These are phyloP conservation scores for Dicorynia guianensis DNA, from an alignment of 306 rosid genomes.

Conservation along the genomic window DNA sequence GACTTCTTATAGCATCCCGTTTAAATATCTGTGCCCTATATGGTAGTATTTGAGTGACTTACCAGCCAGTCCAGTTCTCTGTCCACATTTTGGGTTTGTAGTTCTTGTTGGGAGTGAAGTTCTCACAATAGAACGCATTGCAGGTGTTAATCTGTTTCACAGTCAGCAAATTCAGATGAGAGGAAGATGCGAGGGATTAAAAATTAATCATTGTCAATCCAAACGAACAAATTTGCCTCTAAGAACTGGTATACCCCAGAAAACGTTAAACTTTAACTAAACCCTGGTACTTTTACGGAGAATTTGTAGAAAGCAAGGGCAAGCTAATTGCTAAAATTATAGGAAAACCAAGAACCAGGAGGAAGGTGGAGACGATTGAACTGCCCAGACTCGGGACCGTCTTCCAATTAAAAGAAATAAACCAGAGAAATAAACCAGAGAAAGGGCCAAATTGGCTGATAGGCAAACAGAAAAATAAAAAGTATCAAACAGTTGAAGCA, in stretches of 20 bases:
- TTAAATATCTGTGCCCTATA: background rate
- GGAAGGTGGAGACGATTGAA: background rate
- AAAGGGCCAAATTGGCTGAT: slow-evolving; percentile 1
- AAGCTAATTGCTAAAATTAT: slow-evolving; percentile 1
- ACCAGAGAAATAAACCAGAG: slow-evolving; percentile 9
- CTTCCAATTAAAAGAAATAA: background rate
- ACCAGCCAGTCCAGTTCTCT: slow-evolving; percentile 97
- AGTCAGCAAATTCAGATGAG: slow-evolving; percentile 16
- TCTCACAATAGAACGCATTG: slow-evolving; percentile 92
- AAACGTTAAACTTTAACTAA: background rate
- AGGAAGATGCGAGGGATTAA: slow-evolving; percentile 17
- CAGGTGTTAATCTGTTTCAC: slow-evolving; percentile 81
- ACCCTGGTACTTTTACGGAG: background rate
- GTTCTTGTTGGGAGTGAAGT: slow-evolving; percentile 70
- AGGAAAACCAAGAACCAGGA: slow-evolving; percentile 8
- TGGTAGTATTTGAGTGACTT: slow-evolving; percentile 35
- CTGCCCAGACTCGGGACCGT: background rate
- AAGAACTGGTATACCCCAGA: background rate
- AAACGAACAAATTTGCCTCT: slow-evolving; percentile 8
- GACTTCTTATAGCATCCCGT: slow-evolving; percentile 10
- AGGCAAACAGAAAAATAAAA: background rate
- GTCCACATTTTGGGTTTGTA: slow-evolving; percentile 97
- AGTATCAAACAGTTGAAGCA: slow-evolving; percentile 6
- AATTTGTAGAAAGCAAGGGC: too few relatives aligned
- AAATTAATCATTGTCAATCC: background rate